Base-by-base conservation (phyloP, 108 stramenopile species). In the Halocafeteria seosinensis region DNA sequence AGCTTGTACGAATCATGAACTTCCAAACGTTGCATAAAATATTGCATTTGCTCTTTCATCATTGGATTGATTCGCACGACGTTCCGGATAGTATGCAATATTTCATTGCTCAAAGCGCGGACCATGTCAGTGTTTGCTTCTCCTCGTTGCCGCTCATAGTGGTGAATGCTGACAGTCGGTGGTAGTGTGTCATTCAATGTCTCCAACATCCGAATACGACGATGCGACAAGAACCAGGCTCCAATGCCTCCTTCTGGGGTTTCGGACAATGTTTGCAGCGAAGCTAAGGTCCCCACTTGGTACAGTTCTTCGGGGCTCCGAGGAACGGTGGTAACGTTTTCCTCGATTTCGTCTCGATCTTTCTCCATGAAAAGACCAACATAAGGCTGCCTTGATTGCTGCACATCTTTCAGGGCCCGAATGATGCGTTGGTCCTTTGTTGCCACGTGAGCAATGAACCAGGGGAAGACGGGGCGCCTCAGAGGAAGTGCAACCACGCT, bases 31-130 rank as follows among this genome's bases (percentile, higher is more conserved):
- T 82, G 79, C 26, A 86, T 84, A 71, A 88, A 92, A 63, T 83
- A 78, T 38, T 76, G 80, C 6, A 94, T 81, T 62, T 89, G 88
- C 66, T 97, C 95, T 38, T 88, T 84, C 65, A 93, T 87, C 13
- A 97, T 70, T 0, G 89, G 85, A 70, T 92, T 94, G 47, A 84
- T 60, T 57, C 89, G 85, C 11, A 92, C 88, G 30, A 97, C 80
- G 64, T 92, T 91, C 32, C 91, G 85, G 65, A 93, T 85, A 29
- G 89, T 85, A 50, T 77, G 78, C 37, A 97, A 62, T 24, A 97
- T 85, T 77, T 97, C 95, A 65, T 97, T 92, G 61, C 79, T 78
- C 36, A 93, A 78, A 6, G 95, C 95, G 9, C 85, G 82, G 34
- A 97, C 90, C 13, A 84, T 86, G 61, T 87, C 87, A 13, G 12